Conservation (phyloP, 1,139 yeast genomes). For the Martiniozyma asiatica region DNA sequence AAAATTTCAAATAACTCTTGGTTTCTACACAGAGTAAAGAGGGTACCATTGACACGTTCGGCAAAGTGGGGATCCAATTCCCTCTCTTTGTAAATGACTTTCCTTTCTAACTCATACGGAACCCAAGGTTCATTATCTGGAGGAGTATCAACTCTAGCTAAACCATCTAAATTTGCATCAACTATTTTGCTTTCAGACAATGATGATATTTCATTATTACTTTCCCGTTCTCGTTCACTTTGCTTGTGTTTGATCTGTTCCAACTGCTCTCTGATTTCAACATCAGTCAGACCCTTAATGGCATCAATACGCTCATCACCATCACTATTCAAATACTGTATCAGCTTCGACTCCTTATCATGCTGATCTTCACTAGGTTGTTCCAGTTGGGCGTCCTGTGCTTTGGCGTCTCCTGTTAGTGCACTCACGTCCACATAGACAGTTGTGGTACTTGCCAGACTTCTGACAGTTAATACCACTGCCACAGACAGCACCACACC, state of each 20-base stretch:
- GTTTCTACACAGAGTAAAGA: conserved; percentile 45
- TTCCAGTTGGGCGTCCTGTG: too few species aligned
- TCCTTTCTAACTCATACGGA: conserved; percentile 10
- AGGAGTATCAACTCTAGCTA: conserved; percentile 11
- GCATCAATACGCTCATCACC: conserved; percentile 2
- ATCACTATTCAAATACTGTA: not conserved
- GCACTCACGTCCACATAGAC: too few species aligned
- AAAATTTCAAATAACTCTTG: conserved; percentile 34
- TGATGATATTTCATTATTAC: conserved; percentile 9
- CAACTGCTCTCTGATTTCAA: conserved; percentile 11
- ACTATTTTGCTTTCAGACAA: too few species aligned
- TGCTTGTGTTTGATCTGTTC: conserved; percentile 7
- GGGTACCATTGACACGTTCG: conserved; percentile 31
- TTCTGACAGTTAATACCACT: too few species aligned
- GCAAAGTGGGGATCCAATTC: too few species aligned
- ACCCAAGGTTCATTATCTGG: conserved; percentile 13
- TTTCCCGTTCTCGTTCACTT: conserved; percentile 1
- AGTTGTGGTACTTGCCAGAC: too few species aligned
- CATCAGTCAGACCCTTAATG: conserved; percentile 9
- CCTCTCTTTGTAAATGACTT: conserved; percentile 5
- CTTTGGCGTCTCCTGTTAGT: too few species aligned
- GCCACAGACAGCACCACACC: too few species aligned
- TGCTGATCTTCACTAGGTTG: conserved; percentile 12
- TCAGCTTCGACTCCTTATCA: conserved; percentile 1
- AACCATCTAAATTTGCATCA: conserved; percentile 16